A percentile compares a stretch with the other conserved stretches of the same genome.
Conservation (phyloP, 2,329 filamentous ascomycete genomes). For the Cladorrhinum sp. region DNA sequence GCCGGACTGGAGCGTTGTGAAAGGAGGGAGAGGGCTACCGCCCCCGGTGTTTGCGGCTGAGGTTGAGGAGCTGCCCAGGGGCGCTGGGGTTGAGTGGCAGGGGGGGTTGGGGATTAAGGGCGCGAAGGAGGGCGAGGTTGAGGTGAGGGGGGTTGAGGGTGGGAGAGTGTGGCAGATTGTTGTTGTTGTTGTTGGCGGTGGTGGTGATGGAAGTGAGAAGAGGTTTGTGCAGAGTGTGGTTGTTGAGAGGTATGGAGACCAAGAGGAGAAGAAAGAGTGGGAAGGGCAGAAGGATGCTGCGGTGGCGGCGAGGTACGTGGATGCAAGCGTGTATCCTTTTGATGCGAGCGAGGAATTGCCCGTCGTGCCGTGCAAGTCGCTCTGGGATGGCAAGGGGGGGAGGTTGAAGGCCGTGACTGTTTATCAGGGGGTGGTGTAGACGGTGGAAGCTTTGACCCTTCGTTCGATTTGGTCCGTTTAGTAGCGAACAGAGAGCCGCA, state of each 20-base stretch:
- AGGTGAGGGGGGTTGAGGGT: neutral
- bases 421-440: neutral
- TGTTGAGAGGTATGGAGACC: constrained; percentile 5
- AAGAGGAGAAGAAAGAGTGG: neutral
- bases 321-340: constrained; percentile 9
- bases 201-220: neutral
- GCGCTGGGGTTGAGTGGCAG: constrained; percentile 80
- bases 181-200: no score
- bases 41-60: constrained; percentile 74
- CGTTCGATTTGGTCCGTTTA: no score
- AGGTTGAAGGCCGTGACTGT: constrained; percentile 35
- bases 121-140: constrained; percentile 20
- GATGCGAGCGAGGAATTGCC: constrained; percentile 17
- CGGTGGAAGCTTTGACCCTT: no score
- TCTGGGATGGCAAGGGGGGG: constrained; percentile 40
- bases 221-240: constrained; percentile 23
- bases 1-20: constrained; percentile 48
- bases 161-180: constrained; percentile 17
- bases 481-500: no score
- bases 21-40: constrained; percentile 29
- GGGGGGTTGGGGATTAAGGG: constrained; percentile 58
- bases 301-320: constrained; percentile 23
- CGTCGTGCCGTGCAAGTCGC: constrained; percentile 40
- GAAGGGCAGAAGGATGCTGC: neutral
- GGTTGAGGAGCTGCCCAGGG: constrained; percentile 72